Base-by-base conservation (phyloP, 1,284 basidiomycete genomes). In the Ceratobasidium sp. region DNA sequence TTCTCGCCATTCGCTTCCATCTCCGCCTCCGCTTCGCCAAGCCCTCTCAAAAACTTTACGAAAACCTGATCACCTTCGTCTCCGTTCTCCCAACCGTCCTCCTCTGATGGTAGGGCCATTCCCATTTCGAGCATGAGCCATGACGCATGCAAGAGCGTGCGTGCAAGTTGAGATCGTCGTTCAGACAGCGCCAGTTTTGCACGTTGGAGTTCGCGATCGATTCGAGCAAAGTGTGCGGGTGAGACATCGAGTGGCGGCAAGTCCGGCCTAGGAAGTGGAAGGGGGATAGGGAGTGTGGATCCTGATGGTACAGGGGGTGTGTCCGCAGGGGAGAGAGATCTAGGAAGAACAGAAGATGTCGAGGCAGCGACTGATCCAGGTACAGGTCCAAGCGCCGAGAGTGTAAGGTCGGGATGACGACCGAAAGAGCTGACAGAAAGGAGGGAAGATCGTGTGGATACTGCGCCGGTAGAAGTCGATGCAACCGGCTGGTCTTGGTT, bases 91-190 rank as follows among this genome's bases (percentile, higher is more conserved):
- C 73, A 75, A 5, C 67, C 80, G 69, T 77, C 73, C 26, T 59
- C 62, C 28, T 66, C 77, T 26, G 64, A 75, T 23, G 91, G 90
- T 26, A 90, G 88, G 23, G 86, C 77, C 62, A 95, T 90, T 23
- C 93, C 94, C 3, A 96, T 88, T 83, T 95, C 94, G 26, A 89
- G 88, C 81, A 94, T 89, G n/a, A 95, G 85, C 89, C 91, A 93
- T 82, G 94, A 92, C 48, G 95, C 91, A 78, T 94, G 91, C 20
- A 91, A 83, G 79, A 95, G 90, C 42, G 88, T 87, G 9, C 86
- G 84, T 1, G 90, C 89, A n/a, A 96, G 86, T 71, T 91, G 87
- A 59, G 87, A 85, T 42, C 93, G 86, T 48, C 94, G 91, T 83
- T 92, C 93, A 50, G 87, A 84, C 9, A 75, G 61, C 26, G 73